These are phyloP conservation scores for Megacollybia marginata DNA, from an alignment of 768 basidiomycete species.

Conservation along the genomic window DNA sequence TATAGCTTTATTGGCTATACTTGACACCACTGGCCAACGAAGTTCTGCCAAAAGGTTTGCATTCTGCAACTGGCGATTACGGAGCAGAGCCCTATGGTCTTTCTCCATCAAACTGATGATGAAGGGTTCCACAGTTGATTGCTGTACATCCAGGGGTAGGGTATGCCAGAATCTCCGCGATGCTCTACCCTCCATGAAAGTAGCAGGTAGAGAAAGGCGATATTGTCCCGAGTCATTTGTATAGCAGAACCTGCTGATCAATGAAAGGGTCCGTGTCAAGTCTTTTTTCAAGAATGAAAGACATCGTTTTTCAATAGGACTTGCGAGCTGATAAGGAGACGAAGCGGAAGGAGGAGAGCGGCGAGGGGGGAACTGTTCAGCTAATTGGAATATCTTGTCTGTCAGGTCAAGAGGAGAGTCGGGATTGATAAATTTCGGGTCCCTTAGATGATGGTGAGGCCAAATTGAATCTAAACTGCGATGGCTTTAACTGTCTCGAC, in stretches of 20 bases:
- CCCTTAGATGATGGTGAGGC: constrained; percentile 7
- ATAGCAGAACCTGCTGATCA: constrained; percentile 8
- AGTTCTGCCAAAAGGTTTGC: constrained; percentile 3
- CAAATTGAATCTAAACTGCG: constrained; percentile 7
- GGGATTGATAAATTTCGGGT: constrained; percentile 7
- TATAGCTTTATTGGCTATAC: constrained; percentile 7
- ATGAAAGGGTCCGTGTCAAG: constrained; percentile 7
- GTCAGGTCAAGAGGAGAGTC: constrained; percentile 9
- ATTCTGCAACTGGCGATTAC: constrained; percentile 5
- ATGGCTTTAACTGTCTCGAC: not conserved
- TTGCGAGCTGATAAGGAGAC: constrained; percentile 5
- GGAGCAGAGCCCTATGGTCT: constrained; percentile 8
- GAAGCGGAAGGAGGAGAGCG: constrained; percentile 1
- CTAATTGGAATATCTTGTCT: constrained; percentile 11
- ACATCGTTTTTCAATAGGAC: constrained; percentile 4
- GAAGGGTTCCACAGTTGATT: constrained; percentile 10
- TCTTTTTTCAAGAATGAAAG: constrained; percentile 8
- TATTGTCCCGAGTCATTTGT: constrained; percentile 1
- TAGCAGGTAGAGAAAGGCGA: not conserved
- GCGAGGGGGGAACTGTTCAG: constrained; percentile 7
- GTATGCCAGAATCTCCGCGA: constrained; percentile 9
- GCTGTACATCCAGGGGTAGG: constrained; percentile 8
- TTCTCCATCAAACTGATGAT: constrained; percentile 6
- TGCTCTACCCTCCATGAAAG: constrained; percentile 2
- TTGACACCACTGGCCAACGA: constrained; percentile 10